These are phyloP conservation scores for Plectosphaerella cucumerina DNA, from an alignment of 2,329 filamentous ascomycete genomes.

Conservation along the genomic window DNA sequence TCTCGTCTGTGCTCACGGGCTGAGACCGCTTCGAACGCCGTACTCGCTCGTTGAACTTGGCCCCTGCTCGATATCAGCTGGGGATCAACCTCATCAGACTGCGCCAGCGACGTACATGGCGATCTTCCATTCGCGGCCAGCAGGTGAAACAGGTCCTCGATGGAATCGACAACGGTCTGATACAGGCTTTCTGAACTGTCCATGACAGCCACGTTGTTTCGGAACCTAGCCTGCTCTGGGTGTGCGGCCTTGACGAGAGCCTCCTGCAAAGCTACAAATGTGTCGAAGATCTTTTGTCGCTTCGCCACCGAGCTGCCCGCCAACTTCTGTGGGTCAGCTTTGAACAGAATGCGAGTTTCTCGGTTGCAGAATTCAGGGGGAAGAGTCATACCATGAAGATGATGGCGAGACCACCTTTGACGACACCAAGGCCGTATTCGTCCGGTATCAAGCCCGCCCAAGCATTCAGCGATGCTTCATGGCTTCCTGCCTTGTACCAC, in stretches of 20 bases:
- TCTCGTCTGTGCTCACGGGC: not conserved
- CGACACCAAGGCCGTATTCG: not conserved
- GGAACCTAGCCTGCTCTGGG: not conserved
- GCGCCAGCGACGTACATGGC: not conserved
- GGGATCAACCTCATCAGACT: no score
- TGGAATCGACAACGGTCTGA: not conserved
- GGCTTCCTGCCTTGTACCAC: not conserved
- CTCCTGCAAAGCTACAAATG: not conserved
- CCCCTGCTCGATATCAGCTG: no score
- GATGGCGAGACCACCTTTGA: not conserved
- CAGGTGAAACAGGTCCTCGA: not conserved
- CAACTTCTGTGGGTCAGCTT: not conserved
- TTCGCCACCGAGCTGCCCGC: not conserved
- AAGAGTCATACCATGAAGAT: not conserved
- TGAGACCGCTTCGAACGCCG: not conserved
- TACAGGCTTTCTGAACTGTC: not conserved
- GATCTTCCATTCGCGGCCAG: not conserved
- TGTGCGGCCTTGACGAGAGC: not conserved
- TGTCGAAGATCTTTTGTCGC: not conserved
- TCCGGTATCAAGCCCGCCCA: not conserved
- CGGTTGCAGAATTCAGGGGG: no score
- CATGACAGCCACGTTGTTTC: not conserved
- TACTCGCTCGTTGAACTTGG: no score
- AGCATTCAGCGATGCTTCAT: not conserved
- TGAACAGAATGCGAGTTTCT: not conserved